phyloP scores from a whole-genome alignment of 441 rosid genomes.

The Bocquillonia castaneifolia region DNA sequence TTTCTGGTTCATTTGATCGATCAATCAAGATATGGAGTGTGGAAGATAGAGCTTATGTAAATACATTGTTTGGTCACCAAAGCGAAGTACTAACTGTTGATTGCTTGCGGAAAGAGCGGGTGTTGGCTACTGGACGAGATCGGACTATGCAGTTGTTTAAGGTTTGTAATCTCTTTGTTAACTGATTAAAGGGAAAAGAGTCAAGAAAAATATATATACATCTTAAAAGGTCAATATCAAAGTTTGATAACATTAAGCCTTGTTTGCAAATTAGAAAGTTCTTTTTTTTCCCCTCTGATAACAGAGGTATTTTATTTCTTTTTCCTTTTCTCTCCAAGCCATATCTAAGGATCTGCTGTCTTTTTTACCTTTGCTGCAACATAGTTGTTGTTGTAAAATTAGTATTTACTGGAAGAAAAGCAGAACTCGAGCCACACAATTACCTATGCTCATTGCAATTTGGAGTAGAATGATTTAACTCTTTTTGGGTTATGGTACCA shows the following conservation, averaged over 20 bases:
- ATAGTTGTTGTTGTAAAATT: background rate
- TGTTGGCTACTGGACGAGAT: slow-evolving; percentile 77
- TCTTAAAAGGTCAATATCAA: background rate
- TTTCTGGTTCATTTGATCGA: slow-evolving; percentile 97
- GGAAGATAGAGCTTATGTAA: slow-evolving; percentile 79
- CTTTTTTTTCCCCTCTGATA: too few relatives aligned
- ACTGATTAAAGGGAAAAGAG: background rate
- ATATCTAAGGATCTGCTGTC: background rate
- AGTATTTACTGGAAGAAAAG: background rate
- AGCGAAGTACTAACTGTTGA: slow-evolving; percentile 72
- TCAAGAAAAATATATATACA: too few relatives aligned
- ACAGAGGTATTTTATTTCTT: too few relatives aligned
- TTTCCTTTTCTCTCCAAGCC: too few relatives aligned
- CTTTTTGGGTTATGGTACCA: background rate
- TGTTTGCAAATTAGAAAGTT: background rate
- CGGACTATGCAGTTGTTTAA: slow-evolving; percentile 76
- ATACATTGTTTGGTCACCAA: slow-evolving; percentile 76
- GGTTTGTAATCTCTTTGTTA: slow-evolving; percentile 34
- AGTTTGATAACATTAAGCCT: background rate
- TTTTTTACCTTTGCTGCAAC: background rate
- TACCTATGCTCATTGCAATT: background rate
- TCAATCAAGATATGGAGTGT: slow-evolving; percentile 81
- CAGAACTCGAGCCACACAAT: background rate
- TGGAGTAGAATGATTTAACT: background rate
- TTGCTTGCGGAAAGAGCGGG: slow-evolving; percentile 76